phyloP scores from a whole-genome alignment of 1,284 basidiomycete genomes.

The Tilletia caries region DNA sequence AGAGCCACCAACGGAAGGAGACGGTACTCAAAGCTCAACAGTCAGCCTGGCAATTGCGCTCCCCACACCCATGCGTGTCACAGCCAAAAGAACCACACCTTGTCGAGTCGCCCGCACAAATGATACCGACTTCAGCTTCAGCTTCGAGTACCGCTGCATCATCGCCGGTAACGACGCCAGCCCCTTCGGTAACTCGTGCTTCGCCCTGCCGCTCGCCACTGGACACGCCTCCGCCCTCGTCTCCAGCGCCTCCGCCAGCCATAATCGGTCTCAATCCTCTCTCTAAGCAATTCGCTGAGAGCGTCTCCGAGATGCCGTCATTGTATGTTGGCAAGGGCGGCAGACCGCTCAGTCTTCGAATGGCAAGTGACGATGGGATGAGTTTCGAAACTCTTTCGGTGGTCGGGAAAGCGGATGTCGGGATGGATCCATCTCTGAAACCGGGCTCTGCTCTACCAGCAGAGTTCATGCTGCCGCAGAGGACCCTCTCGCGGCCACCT shows the following conservation, averaged over 20 bases:
- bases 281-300: conserved; percentile 1
- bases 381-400: too few relatives aligned
- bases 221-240: not conserved
- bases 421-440: too few relatives aligned
- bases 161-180: not conserved
- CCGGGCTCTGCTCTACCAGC: too few relatives aligned
- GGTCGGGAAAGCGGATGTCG: too few relatives aligned
- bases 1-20: not conserved
- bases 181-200: not conserved
- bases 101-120: not conserved
- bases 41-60: not conserved
- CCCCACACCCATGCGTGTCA: not conserved
- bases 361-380: too few relatives aligned
- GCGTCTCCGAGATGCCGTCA: not conserved
- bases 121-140: not conserved
- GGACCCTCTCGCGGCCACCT: too few relatives aligned
- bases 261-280: not conserved
- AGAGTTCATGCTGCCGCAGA: too few relatives aligned
- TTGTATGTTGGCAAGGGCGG: not conserved
- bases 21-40: not conserved
- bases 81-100: not conserved
- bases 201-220: not conserved
- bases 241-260: not conserved
- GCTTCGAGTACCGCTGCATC: not conserved
- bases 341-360: not conserved